These are phyloP conservation scores for Artomyces pyxidatus DNA, from an alignment of 768 basidiomycete genomes.

Conservation along the genomic window DNA sequence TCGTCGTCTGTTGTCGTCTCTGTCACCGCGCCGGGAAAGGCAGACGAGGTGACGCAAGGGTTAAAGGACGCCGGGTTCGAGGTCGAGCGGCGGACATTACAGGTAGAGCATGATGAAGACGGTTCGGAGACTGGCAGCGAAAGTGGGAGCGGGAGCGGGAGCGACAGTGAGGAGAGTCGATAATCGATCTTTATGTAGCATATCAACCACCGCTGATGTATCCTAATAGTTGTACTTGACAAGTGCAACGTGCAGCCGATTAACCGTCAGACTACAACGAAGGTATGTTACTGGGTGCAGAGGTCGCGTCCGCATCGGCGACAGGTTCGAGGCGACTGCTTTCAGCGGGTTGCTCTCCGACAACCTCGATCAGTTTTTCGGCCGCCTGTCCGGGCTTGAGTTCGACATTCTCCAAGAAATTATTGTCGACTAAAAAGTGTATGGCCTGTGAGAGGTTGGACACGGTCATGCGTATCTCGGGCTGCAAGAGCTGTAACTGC, in stretches of 20 bases:
- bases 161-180: conserved; percentile 8
- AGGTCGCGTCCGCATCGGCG: no score
- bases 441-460: conserved; percentile 93
- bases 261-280: background rate
- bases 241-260: background rate
- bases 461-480: conserved; percentile 81
- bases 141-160: conserved; percentile 25
- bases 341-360: conserved; percentile 23
- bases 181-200: background rate
- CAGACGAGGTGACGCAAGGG: conserved; percentile 57
- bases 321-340: no score
- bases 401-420: conserved; percentile 78
- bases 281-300: background rate
- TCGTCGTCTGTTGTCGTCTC: conserved; percentile 71
- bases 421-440: conserved; percentile 82
- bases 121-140: conserved; percentile 28
- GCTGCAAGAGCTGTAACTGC: conserved; percentile 55
- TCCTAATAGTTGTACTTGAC: conserved; percentile 1
- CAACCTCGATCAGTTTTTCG: conserved; percentile 53
- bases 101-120: conserved; percentile 47
- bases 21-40: conserved; percentile 77
- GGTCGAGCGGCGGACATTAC: conserved; percentile 64
- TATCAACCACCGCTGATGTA: conserved; percentile 2
- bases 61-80: conserved; percentile 66
- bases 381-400: conserved; percentile 69